Percentiles rank a stretch among this genome's conserved stretches.
These are phyloP conservation scores for Toxoplasma gondii DNA, from an alignment of 169 alveolate species.

Conservation along the genomic window DNA sequence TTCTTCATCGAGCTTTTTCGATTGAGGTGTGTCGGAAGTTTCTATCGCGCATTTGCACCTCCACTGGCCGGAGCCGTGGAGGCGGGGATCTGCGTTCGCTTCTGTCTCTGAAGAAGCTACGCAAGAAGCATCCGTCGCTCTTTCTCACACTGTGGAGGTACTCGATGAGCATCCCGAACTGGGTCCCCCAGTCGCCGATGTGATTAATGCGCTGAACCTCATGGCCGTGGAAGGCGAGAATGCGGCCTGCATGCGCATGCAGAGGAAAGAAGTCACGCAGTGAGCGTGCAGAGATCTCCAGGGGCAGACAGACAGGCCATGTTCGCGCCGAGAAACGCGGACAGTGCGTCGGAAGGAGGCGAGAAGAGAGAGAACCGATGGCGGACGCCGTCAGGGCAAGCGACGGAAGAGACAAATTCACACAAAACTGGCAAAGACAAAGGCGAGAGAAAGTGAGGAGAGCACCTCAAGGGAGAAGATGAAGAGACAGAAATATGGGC, in stretches of 20 bases:
- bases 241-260: constrained; percentile 12
- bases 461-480: too few species aligned
- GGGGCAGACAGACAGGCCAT: too few species aligned
- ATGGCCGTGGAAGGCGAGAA: constrained; percentile 79
- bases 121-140: neutral
- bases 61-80: too few species aligned
- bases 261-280: neutral
- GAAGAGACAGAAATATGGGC: neutral
- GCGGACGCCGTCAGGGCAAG: neutral
- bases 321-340: too few species aligned
- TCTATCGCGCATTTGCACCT: too few species aligned
- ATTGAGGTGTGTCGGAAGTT: too few species aligned
- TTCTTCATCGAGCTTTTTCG: too few species aligned
- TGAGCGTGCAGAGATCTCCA: neutral
- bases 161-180: constrained; percentile 88
- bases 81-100: too few species aligned
- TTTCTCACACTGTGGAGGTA: neutral
- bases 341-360: too few species aligned
- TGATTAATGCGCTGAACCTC: constrained; percentile 93
- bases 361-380: too few species aligned
- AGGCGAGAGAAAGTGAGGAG: neutral
- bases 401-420: neutral
- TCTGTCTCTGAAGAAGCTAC: too few species aligned
- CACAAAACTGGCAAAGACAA: neutral
- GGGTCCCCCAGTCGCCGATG: constrained; percentile 99